Evolutionary conservation across 2,329 filamentous ascomycete genomes (phyloP).

Genomic region (Apiospora malaysiana): DNA sequence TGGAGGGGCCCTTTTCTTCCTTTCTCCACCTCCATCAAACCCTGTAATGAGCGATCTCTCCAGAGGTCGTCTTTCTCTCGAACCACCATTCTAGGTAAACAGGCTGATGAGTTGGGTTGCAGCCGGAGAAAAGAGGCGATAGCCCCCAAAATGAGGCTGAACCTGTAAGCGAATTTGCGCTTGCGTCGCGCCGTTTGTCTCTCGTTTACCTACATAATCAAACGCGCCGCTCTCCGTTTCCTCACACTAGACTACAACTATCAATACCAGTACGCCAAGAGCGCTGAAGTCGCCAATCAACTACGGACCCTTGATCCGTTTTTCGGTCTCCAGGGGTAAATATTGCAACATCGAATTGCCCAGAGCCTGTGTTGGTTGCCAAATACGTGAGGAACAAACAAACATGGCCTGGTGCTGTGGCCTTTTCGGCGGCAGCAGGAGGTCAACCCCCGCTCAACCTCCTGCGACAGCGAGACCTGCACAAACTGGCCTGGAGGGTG

Average conservation of each 20-base stretch:
- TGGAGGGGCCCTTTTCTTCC: background rate
- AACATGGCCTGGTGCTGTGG: constrained; percentile 25
- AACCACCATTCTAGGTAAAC: background rate
- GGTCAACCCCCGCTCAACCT: background rate
- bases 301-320: too few species aligned
- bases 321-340: too few species aligned
- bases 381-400: background rate
- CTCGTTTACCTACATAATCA: background rate
- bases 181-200: background rate
- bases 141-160: background rate
- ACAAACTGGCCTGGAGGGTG: constrained; percentile 26
- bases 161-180: too few species aligned
- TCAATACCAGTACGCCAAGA: background rate
- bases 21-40: background rate
- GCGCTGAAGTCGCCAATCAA: too few species aligned
- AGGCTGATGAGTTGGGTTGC: background rate
- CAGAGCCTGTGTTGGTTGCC: background rate
- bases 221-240: background rate
- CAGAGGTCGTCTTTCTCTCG: background rate
- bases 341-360: too few species aligned
- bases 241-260: background rate
- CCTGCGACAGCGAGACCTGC: background rate
- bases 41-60: background rate
- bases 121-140: background rate
- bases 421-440: constrained; percentile 17